Evolutionary conservation across 352 stramenopile species (phyloP), one percentile per base, ranked within the genome.

Genomic region (Phytophthora hybrid): DNA sequence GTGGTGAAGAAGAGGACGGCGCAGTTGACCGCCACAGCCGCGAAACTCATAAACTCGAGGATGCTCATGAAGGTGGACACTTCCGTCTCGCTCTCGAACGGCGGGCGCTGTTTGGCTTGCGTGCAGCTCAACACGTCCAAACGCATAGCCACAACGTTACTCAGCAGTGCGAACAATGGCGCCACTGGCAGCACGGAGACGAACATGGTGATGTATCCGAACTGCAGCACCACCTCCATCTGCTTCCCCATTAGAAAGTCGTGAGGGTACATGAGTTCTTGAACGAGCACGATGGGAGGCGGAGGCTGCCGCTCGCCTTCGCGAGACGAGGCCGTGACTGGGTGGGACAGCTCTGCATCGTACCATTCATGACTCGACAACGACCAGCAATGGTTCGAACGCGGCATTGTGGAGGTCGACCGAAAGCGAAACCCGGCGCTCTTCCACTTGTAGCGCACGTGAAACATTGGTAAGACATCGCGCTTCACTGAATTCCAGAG

Each of bases 131-230:
- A 75, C 0, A 96, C 90, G 62, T 98, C 91, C 7, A 97, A 74
- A 39, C 94, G 85, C 60, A 92, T 94, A 59, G 97, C 94, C 63
- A 98, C 73, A 1, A 95, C 83, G 68, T 98, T 97, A 55, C 87
- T 93, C 29, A 96, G 51, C 51, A 97, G 80, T 23, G 93, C 93
- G 60, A 98, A 83, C 49, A 98, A 73, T 18, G 95, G 90, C 21
- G 91, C 96, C 16, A 94, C 69, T 0, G 95, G 95, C 62, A 98
- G 92, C 47, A 97, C 96, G 0, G 88, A 94, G 2, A 97, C 93
- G 77, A 99, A 98, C 78, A 98, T 91, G 37, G 94, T 98, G 47
- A 98, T 88, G 76, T 98, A 98, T 51, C 95, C 94, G 70, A 98
- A 98, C 88, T 93, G 86, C n/a, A 95, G 71, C 47, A 95, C 78